Base-by-base conservation (phyloP, 2,329 filamentous ascomycete species). In the Didymella glomerata region DNA sequence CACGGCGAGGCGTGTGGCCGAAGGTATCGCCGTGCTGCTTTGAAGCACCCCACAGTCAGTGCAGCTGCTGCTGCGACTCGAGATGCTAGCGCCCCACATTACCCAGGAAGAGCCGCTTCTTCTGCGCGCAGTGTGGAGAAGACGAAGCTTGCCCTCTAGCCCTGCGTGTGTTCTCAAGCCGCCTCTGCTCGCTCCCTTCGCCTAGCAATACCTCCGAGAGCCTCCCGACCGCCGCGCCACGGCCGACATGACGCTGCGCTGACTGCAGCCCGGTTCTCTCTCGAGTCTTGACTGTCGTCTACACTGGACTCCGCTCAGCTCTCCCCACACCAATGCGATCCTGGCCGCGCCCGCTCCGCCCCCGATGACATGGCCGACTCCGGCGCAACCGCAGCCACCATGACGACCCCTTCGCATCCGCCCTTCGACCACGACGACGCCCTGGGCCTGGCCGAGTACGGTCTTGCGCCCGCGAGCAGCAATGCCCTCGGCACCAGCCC, bases 381-480 rank as follows among this genome's bases (percentile, higher is more conserved):
- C 46, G 65, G 64, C 66, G 70, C 71, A 57, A 69, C 66, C 50
- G 61, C 66, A 57, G 59, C 67, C 54, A 64, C 69, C 46, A 73
- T 73, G 69, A 67, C 69, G 48, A 69, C 70, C 54, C 61, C 68
- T 49, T 70, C 66, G 48, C 68, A 69, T 42, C 57, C 65, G 25
- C 68, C 60, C 53, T 68, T 69, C 61, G 73, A 75, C 25, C 68
- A 70, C 67, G 71, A 76, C 66, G 71, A 76, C 47, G 66, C 71
- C 24, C 66, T 77, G 53, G 67, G 70, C n/a, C 63, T 76, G 60
- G 68, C 67, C 65, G 75, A 76, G 24, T 77, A 73, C 64, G 73
- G 72, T 49, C 64, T 77, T 72, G 28, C 68, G 70, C 66, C 65
- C 36, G 68, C 70, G 27, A 27, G 11, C 34, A 59, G 34, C 41